These are phyloP conservation scores for Aspergillus incahuasiensis DNA, from an alignment of 495 filamentous ascomycete genomes.

Conservation along the genomic window DNA sequence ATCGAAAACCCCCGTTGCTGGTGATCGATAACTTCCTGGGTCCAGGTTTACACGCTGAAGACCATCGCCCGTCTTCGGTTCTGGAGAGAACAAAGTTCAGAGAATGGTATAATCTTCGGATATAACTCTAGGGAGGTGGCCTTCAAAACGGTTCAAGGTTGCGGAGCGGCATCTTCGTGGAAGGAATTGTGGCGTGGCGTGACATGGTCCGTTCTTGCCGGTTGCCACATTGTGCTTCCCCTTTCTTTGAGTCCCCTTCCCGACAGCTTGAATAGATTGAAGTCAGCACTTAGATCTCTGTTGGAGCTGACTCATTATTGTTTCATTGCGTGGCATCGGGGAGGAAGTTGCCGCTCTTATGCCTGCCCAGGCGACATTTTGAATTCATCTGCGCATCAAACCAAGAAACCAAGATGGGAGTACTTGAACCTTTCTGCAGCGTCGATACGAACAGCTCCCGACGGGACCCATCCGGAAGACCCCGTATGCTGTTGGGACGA, in stretches of 20 bases:
- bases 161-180: neutral
- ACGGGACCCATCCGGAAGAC: too few relatives aligned
- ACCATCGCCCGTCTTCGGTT: neutral
- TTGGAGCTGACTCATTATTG: too few relatives aligned
- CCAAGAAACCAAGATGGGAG: too few relatives aligned
- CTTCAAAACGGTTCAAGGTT: neutral
- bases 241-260: neutral
- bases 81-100: neutral
- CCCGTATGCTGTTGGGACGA: too few relatives aligned
- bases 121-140: neutral
- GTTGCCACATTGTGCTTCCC: neutral
- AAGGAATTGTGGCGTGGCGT: neutral
- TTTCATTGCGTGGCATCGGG: too few relatives aligned
- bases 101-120: neutral
- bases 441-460: neutral
- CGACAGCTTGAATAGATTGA: too few relatives aligned
- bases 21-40: neutral
- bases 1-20: neutral
- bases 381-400: too few relatives aligned
- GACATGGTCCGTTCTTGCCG: conserved; percentile 1
- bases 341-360: too few relatives aligned
- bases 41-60: neutral
- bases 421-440: neutral
- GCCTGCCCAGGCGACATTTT: too few relatives aligned
- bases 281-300: too few relatives aligned